Conservation (phyloP, 441 rosid genomes). For the Gossypium schwendimanii region DNA sequence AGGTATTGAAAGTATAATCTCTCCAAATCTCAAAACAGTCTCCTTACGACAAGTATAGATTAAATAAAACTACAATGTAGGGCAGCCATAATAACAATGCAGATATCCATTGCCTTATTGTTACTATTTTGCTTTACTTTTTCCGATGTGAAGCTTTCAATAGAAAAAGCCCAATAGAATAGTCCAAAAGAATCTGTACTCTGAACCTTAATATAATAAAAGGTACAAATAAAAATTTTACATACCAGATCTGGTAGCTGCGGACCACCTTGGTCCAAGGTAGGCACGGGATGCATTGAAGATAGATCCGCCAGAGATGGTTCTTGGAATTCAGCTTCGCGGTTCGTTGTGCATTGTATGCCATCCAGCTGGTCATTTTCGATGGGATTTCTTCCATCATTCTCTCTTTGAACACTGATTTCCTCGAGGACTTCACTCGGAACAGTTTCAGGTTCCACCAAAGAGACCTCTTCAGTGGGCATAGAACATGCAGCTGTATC, state of each 20-base stretch:
- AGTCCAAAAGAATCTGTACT: not conserved
- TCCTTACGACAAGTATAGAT: not conserved
- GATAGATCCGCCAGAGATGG: conserved; percentile 10
- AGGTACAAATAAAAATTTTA: not conserved
- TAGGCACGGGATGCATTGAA: conserved; percentile 22
- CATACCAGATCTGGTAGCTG: conserved; percentile 31
- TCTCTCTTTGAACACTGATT: conserved; percentile 12
- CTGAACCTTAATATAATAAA: not conserved
- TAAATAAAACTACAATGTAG: not conserved
- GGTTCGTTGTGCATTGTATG: conserved; percentile 16
- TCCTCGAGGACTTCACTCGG: not conserved
- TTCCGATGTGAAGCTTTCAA: not conserved
- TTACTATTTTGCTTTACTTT: not conserved
- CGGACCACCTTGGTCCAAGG: conserved; percentile 18
- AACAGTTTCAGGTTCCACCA: conserved; percentile 5
- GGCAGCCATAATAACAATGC: conserved; percentile 1
- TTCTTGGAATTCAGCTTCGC: conserved; percentile 18
- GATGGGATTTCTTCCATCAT: conserved; percentile 12
- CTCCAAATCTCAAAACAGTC: not conserved
- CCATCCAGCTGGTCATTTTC: conserved; percentile 22
- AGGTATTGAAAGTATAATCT: not conserved
- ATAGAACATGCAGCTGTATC: not conserved
- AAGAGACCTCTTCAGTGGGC: conserved; percentile 4
- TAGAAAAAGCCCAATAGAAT: not conserved
- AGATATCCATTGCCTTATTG: not conserved